Evolutionary conservation across 768 basidiomycete genomes (phyloP), one percentile per base, ranked within the genome.

Genomic region (Panaeolus papilionaceus): DNA sequence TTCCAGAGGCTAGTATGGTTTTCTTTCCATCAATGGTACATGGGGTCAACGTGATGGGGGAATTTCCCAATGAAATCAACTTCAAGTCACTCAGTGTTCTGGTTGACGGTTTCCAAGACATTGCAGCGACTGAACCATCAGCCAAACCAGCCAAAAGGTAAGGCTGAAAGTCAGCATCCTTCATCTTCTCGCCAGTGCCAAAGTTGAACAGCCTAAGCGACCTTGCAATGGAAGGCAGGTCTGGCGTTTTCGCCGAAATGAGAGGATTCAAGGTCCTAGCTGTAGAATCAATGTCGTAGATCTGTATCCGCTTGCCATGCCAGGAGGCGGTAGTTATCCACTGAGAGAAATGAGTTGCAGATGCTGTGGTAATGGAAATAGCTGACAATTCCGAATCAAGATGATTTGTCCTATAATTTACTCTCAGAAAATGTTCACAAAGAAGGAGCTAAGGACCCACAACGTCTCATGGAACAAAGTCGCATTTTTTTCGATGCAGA

Each of bases 91-190:
- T 73, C 42, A 85, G 72, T n/a, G 74, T 67, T 49, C 76, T 76
- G 8, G 76, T 78, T 10, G 28, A 1, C 4, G 54, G 54, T 68
- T 85, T 82, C 76, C 90, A 88, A 0, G 78, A 67, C 71, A 86
- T 87, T 11, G 86, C 81, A 4, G 86, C 85, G 33, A 95, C 80
- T 16, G 88, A 88, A 1, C 95, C 95, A 74, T 97, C 88, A 2
- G 84, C 87, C 10, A 95, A 81, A 3, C 95, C 95, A 18, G 86
- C 87, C 38, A 97, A 80, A 9, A 96, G 80, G 68, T 90, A 86
- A 0, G 87, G 72, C 74, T 84, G 77, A 66, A 80, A 71, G 76
- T 84, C 69, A 47, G 70, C 49, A 70, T 72, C 75, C 74, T 81
- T 76, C 33, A 76, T 64, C 26, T 62, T 76, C 51, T 75, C 76